Evolutionary conservation across 2,329 filamentous ascomycete genomes (phyloP).

Genomic region (Calcarisporium arbuscula): DNA sequence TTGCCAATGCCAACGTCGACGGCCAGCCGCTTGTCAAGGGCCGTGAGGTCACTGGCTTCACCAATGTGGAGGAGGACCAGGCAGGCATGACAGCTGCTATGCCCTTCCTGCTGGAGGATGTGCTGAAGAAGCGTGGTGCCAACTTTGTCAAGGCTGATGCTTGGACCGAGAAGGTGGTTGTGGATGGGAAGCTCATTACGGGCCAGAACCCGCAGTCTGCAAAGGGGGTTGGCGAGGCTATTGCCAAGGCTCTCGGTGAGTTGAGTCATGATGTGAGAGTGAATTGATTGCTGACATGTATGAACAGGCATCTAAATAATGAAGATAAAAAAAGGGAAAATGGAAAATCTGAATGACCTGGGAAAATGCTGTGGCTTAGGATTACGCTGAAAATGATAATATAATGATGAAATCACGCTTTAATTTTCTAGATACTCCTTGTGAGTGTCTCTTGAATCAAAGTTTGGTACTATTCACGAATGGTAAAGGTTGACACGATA

Average conservation of each 20-base stretch:
- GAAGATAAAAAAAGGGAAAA: no score
- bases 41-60: conserved; percentile 54
- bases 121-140: conserved; percentile 45
- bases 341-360: no score
- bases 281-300: no score
- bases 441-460: no score
- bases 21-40: conserved; percentile 50
- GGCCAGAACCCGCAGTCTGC: conserved; percentile 53
- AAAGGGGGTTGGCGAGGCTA: conserved; percentile 42
- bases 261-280: no score
- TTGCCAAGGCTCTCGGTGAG: conserved; percentile 42
- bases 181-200: conserved; percentile 47
- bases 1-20: conserved; percentile 50
- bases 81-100: conserved; percentile 42
- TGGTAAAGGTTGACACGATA: no score
- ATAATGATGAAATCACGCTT: no score
- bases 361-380: no score
- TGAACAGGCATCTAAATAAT: no score
- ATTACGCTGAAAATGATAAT: no score
- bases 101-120: conserved; percentile 54
- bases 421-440: no score
- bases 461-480: no score
- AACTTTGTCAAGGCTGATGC: conserved; percentile 49
- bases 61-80: conserved; percentile 50
- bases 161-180: conserved; percentile 42